Evolutionary conservation across 75 land plant species (phyloP).

Genomic region (Pinus tabuliformis): DNA sequence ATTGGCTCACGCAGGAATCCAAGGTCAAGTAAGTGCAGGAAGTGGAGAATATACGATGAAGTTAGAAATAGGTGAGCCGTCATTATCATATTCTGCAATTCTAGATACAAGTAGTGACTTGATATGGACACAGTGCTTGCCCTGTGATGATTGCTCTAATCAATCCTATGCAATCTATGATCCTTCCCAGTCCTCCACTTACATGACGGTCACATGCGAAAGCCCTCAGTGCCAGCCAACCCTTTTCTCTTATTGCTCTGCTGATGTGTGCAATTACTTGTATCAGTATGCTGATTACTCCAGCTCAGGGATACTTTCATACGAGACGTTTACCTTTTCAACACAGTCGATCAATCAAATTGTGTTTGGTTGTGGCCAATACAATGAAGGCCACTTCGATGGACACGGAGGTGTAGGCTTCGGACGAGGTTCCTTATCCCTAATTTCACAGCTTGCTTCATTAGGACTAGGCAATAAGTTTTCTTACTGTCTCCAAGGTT

Average conservation of each 20-base stretch:
- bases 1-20: no score
- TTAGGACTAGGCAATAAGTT: neutral
- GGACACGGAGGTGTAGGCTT: neutral
- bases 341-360: neutral
- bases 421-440: slow-evolving; percentile 1
- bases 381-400: neutral
- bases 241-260: no score
- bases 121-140: neutral
- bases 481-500: neutral
- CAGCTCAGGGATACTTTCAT: slow-evolving; percentile 10
- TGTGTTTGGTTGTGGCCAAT: slow-evolving; percentile 30
- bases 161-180: neutral
- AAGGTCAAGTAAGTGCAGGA: no score
- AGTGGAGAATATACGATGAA: neutral
- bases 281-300: slow-evolving; percentile 19
- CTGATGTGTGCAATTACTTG: no score
- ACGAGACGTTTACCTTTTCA: slow-evolving; percentile 2
- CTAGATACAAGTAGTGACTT: neutral
- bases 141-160: neutral
- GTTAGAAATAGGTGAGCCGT: neutral
- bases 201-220: neutral
- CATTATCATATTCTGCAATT: neutral
- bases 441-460: neutral
- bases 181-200: neutral
- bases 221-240: neutral